These are phyloP conservation scores for Maudiozyma barnettii DNA, from an alignment of 805 yeast species.

Conservation along the genomic window DNA sequence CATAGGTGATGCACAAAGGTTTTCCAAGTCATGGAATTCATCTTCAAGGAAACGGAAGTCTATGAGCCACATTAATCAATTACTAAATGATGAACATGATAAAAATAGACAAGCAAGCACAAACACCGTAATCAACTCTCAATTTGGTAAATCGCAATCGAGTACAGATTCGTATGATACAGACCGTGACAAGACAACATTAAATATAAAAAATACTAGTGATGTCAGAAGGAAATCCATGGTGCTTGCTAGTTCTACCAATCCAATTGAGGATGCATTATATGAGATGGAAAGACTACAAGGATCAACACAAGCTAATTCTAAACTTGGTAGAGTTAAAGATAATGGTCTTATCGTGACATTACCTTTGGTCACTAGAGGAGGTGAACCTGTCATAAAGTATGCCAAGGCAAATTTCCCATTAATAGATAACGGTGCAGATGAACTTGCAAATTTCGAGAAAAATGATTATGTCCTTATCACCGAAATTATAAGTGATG, in stretches of 20 bases:
- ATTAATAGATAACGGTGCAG: conserved; percentile 19
- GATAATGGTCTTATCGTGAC: conserved; percentile 28
- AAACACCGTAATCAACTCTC: conserved; percentile 6
- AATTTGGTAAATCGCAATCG: background rate
- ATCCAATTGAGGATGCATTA: conserved; percentile 26
- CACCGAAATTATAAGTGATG: conserved; percentile 23
- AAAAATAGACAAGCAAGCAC: conserved; percentile 15
- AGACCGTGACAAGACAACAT: background rate
- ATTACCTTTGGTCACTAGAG: conserved; percentile 20
- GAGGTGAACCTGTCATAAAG: conserved; percentile 21
- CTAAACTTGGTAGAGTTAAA: conserved; percentile 19
- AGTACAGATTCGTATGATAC: background rate
- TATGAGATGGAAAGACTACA: conserved; percentile 25
- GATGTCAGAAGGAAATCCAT: conserved; percentile 20
- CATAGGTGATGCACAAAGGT: conserved; percentile 27
- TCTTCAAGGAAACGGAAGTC: conserved; percentile 25
- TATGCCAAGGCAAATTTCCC: conserved; percentile 29
- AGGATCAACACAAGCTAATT: conserved; percentile 13
- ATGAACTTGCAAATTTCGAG: conserved; percentile 24
- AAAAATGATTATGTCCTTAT: conserved; percentile 25
- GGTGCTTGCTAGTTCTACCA: conserved; percentile 17
- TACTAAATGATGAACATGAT: background rate
- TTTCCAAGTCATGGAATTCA: conserved; percentile 30
- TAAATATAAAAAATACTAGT: background rate
- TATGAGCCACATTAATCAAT: conserved; percentile 14